Base-by-base conservation (phyloP, 345 rosid genomes). In the Melaleuca alternifolia region DNA sequence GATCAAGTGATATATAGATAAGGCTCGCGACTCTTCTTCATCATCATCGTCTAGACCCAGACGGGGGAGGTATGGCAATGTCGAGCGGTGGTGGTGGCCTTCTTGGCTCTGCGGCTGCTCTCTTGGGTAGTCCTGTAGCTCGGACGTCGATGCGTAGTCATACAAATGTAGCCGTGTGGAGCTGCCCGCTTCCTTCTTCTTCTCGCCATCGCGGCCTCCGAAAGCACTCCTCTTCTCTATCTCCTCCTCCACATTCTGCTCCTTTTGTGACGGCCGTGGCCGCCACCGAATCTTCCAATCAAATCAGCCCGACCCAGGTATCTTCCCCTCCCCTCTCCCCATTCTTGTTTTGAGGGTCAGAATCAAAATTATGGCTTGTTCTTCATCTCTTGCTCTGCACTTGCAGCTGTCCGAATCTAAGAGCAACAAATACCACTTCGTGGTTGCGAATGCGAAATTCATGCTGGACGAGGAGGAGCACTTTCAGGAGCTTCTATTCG, bases 391-490 rank as follows among this genome's bases (percentile, higher is more conserved):
- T 37, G 5, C 79, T 33, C 79, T 37, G 48, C 79, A 71, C 79
- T 18, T 18, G 79, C 79, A 71, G 48, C 48, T 1, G 48, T 10
- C 62, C n/a, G 50, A 83, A 26, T 53, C 85, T 24, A 83, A 56
- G 62, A 53, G n/a, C 59, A 91, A 85, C 12, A 96, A 92, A 90
- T 97, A 94, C 75, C 90, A 93, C 88, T 97, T 97, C 50, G 87
- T 95, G 84, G 95, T 97, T 50, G 99, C 99, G 1, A 97, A 96
- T 76, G 98, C 99, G 3, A 96, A 97, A 86, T 96, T 97, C 93
- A 95, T 97, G 99, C 91, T 97, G 88, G 99, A 97, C 84, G 99
- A 97, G 91, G 99, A 97, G 89, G 99, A 96, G 92, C 99, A 97
- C 88, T 97, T 97, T 87, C 84, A 93, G 92, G 99, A 97, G 93